Evolutionary conservation across 2,329 filamentous ascomycete species (phyloP).

Genomic region (Diaporthe amygdali): DNA sequence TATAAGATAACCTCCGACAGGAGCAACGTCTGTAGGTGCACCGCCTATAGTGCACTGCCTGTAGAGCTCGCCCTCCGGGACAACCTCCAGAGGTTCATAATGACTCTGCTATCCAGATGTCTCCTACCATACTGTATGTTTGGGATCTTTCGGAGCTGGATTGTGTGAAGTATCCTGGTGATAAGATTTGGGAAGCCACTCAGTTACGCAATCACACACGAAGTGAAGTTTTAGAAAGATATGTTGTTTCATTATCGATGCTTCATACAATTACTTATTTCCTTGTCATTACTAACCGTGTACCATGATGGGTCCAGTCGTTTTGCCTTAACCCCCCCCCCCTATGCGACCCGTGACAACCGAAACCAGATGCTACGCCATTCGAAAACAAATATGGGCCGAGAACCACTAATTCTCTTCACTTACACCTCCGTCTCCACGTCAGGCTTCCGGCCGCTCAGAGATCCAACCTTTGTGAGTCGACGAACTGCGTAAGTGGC

Average conservation of each 20-base stretch:
- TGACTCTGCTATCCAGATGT: too few relatives aligned
- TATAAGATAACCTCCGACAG: too few relatives aligned
- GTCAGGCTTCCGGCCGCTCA: conserved; percentile 84
- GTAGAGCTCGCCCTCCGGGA: too few relatives aligned
- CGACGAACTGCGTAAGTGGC: conserved; percentile 78
- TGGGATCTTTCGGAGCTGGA: too few relatives aligned
- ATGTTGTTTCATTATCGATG: conserved; percentile 9
- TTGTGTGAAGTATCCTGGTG: too few relatives aligned
- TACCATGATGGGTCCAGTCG: neutral
- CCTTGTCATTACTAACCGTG: neutral
- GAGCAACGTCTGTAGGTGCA: too few relatives aligned
- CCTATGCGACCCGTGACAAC: neutral
- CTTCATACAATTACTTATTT: neutral
- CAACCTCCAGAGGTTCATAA: too few relatives aligned
- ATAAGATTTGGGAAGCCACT: too few relatives aligned
- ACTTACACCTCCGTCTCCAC: conserved; percentile 76
- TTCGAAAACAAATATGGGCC: neutral
- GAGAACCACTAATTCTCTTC: too few relatives aligned
- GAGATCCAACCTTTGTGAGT: conserved; percentile 75
- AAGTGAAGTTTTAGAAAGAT: neutral
- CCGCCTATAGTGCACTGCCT: too few relatives aligned
- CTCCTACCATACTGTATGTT: too few relatives aligned
- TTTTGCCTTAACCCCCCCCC: neutral
- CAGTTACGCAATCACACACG: neutral
- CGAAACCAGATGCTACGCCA: neutral